Base-by-base conservation (phyloP, 2,329 filamentous ascomycete species). In the Xylariaceae sp. region DNA sequence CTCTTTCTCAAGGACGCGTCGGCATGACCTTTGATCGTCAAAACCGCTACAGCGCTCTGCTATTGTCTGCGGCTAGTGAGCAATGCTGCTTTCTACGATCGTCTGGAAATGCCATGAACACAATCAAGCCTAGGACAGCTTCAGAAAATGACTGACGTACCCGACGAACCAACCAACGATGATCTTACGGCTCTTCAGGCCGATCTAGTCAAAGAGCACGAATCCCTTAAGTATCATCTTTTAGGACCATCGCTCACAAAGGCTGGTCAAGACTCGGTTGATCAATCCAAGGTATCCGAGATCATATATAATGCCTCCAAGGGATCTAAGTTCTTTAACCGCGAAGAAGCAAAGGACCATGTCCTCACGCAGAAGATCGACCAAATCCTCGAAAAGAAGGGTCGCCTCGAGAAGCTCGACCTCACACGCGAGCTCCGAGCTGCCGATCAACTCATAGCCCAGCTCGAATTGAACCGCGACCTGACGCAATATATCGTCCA, bases 301-400 rank as follows among this genome's bases (percentile, higher is more conserved):
- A 84, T 97, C 53, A 98, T 98, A 45, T 97, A 96, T 67, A 89
- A 95, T 63, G 89, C 90, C 9, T 96, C 89, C 13, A 96, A 94
- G 61, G 93, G 93, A 36, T 95, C 89, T 52, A 96, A 95, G 62
- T 98, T 85, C 69, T 98, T 97, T 74, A 87, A 85, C 53, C 88
- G 90, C 45, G 93, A 98, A 64, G 85, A 95, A 61, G 75, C 69
- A 42, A 85, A 83, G 54, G 91, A 97, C 68, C 84, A 85, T 55
- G 74, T 79, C 34, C 76, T 97, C 16, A 96, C 91, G 0, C 74
- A 83, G 42, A 96, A 95, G 64, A 96, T 97, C 54, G 79, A 83
- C 39, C 76, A 79, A 32, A 91, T 96, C 43, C 64, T 93, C 33
- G 73, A 76, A 11, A 86, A 83, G 58, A 95, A 94, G 62, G 70